phyloP scores from a whole-genome alignment of 2,329 filamentous ascomycete species.

The Clarireedia sp. region DNA sequence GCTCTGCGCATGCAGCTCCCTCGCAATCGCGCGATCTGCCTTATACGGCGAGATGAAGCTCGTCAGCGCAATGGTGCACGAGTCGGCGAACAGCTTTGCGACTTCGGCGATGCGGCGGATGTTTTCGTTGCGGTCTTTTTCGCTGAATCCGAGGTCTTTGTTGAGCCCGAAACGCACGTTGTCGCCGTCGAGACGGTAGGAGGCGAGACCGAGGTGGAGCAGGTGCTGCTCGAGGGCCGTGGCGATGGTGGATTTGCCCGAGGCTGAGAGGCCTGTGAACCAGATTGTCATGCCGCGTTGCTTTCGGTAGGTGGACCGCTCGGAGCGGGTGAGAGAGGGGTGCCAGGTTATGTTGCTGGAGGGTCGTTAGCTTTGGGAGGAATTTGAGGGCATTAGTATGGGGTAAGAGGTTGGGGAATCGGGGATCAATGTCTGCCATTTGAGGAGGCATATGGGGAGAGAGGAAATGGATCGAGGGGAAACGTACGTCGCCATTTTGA shows the following conservation, averaged over 20 bases:
- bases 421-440: neutral
- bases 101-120: slow-evolving; percentile 90
- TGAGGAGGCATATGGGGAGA: neutral
- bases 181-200: slow-evolving; percentile 95
- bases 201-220: slow-evolving; percentile 70
- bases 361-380: neutral
- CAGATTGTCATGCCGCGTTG: slow-evolving; percentile 93
- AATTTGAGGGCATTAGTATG: neutral
- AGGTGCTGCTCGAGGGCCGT: slow-evolving; percentile 96
- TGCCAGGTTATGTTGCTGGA: slow-evolving; percentile 86
- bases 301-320: slow-evolving; percentile 67
- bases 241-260: slow-evolving; percentile 94
- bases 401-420: neutral
- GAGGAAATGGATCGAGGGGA: neutral
- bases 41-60: slow-evolving; percentile 96
- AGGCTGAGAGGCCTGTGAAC: slow-evolving; percentile 94
- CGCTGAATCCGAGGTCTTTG: slow-evolving; percentile 92
- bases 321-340: slow-evolving; percentile 64
- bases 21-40: slow-evolving; percentile 74
- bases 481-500: slow-evolving; percentile 9
- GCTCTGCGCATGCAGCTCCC: slow-evolving; percentile 62
- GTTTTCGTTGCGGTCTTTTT: slow-evolving; percentile 93
- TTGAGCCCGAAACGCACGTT: slow-evolving; percentile 98
- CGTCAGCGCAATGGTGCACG: slow-evolving; percentile 77
- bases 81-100: slow-evolving; percentile 92